These are phyloP conservation scores for Corylus americana DNA, from an alignment of 306 rosid species.

Conservation along the genomic window DNA sequence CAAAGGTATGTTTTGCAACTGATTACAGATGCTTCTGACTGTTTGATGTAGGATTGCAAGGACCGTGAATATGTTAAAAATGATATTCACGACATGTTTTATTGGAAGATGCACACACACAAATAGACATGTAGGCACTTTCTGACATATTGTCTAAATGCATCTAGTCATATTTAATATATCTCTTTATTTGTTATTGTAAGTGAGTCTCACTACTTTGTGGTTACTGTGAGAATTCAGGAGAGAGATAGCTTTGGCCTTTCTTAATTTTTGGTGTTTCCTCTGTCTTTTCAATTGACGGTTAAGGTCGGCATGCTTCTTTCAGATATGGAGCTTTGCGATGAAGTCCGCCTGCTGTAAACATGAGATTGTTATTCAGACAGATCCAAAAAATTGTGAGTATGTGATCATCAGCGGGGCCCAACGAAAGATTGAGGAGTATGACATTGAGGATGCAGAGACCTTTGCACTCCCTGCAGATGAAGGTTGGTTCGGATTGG, in stretches of 20 bases:
- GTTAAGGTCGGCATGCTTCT: conserved; percentile 13
- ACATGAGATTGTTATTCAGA: conserved; percentile 85
- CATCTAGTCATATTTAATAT: neutral
- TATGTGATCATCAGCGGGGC: conserved; percentile 86
- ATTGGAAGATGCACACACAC: neutral
- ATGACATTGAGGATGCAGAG: conserved; percentile 86
- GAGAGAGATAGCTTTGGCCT: neutral
- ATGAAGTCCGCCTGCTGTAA: conserved; percentile 91
- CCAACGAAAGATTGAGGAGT: conserved; percentile 67
- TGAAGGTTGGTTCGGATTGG: conserved; percentile 60
- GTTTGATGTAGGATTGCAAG: neutral
- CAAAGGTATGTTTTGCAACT: conserved; percentile 54
- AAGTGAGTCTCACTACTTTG: neutral
- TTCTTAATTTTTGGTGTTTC: neutral
- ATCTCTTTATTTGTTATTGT: neutral
- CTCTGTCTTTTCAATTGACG: neutral
- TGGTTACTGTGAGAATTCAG: neutral
- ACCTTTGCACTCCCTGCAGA: conserved; percentile 80
- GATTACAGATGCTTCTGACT: neutral
- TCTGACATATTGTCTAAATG: neutral
- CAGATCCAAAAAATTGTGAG: conserved; percentile 86
- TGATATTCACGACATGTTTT: neutral
- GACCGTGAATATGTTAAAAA: neutral
- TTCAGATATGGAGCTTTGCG: conserved; percentile 92
- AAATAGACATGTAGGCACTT: neutral